Conservation (phyloP, 495 filamentous ascomycete species). For the Podospora anserina region DNA sequence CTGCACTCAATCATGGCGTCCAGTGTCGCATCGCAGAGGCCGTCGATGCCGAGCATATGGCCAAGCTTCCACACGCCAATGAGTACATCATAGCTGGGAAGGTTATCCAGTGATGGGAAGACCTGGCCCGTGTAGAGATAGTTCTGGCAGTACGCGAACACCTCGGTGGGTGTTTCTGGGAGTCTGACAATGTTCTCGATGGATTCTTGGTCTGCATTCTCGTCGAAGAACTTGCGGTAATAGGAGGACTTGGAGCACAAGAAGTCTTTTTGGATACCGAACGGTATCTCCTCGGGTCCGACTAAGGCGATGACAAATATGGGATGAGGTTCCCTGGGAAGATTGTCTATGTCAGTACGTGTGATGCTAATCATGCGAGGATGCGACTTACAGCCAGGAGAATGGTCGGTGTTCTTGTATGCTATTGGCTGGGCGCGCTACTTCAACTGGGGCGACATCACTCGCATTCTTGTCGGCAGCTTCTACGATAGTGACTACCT, state of each 20-base stretch:
- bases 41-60: slow-evolving; percentile 48
- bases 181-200: slow-evolving; percentile 49
- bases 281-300: slow-evolving; percentile 48
- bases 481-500: not conserved
- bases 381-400: slow-evolving; percentile 35
- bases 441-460: not conserved
- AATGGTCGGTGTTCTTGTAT: slow-evolving; percentile 19
- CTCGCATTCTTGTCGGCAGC: not conserved
- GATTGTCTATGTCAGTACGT: slow-evolving; percentile 10
- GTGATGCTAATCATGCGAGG: not conserved
- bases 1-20: slow-evolving; percentile 52
- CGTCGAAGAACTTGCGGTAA: slow-evolving; percentile 44
- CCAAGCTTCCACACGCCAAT: slow-evolving; percentile 54
- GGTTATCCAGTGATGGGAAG: slow-evolving; percentile 34
- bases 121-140: slow-evolving; percentile 51
- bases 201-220: slow-evolving; percentile 26
- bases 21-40: slow-evolving; percentile 49
- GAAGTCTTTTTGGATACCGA: slow-evolving; percentile 55
- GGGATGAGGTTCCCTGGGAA: slow-evolving; percentile 47
- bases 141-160: slow-evolving; percentile 51
- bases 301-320: slow-evolving; percentile 52
- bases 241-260: slow-evolving; percentile 48
- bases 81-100: slow-evolving; percentile 48
- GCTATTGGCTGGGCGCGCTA: not conserved
- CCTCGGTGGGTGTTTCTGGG: slow-evolving; percentile 41